These are phyloP conservation scores for Neurospora sp. DNA, from an alignment of 495 filamentous ascomycete genomes.

Conservation along the genomic window DNA sequence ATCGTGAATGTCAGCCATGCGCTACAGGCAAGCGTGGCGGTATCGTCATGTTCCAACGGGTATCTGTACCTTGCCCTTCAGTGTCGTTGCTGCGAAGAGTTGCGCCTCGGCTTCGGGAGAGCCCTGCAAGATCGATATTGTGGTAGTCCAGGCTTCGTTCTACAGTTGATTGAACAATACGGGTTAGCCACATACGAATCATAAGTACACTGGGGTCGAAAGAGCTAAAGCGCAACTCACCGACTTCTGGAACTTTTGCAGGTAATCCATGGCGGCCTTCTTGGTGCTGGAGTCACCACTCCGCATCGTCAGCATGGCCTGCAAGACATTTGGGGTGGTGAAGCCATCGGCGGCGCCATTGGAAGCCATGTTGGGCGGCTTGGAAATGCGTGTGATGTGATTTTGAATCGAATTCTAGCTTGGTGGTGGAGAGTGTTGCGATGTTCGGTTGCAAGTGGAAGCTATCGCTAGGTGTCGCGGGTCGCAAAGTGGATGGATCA, in stretches of 20 bases:
- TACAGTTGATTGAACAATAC: conserved; percentile 21
- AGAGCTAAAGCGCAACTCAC: conserved; percentile 45
- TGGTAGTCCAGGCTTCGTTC: conserved; percentile 84
- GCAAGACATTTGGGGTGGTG: conserved; percentile 60
- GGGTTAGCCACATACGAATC: neutral
- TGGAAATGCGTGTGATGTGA: neutral
- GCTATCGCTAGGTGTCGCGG: neutral
- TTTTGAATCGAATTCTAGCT: neutral
- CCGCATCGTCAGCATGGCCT: conserved; percentile 84
- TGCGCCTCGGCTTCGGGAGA: conserved; percentile 69
- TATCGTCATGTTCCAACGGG: neutral
- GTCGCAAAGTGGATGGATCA: conserved; percentile 4
- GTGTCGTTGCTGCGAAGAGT: conserved; percentile 89
- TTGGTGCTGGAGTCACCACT: conserved; percentile 76
- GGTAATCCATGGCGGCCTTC: conserved; percentile 76
- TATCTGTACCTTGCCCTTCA: conserved; percentile 83
- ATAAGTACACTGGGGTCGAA: neutral
- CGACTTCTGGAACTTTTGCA: conserved; percentile 97
- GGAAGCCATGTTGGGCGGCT: conserved; percentile 51
- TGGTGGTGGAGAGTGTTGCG: neutral
- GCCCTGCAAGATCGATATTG: conserved; percentile 74
- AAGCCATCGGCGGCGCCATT: conserved; percentile 59
- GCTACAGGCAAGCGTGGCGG: neutral
- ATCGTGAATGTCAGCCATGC: neutral
- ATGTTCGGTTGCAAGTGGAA: neutral